A percentile compares a stretch with the other conserved stretches of the same genome.
Conservation (phyloP, 225 moss, liverwort and hornwort species). For the Neckera pumila region DNA sequence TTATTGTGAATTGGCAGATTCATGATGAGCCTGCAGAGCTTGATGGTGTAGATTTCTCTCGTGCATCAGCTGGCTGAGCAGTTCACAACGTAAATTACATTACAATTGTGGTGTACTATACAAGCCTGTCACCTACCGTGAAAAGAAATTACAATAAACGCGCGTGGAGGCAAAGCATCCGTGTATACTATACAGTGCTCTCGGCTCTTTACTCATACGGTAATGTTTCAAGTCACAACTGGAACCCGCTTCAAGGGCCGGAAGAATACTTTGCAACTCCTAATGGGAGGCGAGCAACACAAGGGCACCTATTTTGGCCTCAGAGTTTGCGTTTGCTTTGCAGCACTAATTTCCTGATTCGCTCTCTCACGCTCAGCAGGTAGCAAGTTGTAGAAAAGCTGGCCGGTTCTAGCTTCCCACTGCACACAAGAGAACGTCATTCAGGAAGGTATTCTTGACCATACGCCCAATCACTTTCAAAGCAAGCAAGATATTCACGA, state of each 20-base stretch:
- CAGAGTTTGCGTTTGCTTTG: constrained; percentile 21
- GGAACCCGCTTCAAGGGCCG: background rate
- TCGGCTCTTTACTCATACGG: background rate
- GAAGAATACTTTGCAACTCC: background rate
- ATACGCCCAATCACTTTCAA: background rate
- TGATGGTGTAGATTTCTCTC: background rate
- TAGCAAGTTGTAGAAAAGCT: constrained; percentile 63
- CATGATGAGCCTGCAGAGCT: background rate
- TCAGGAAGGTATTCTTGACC: background rate
- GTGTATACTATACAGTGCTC: constrained; percentile 4
- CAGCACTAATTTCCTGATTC: constrained; percentile 70
- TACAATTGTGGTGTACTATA: background rate
- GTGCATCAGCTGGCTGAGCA: background rate
- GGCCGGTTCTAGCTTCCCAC: constrained; percentile 84
- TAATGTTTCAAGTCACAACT: background rate
- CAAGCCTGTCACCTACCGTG: background rate
- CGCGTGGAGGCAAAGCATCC: background rate
- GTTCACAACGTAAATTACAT: background rate
- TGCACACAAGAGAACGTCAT: constrained; percentile 5
- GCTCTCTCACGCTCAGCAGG: constrained; percentile 67
- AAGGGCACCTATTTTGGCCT: constrained; percentile 11
- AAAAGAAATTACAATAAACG: background rate
- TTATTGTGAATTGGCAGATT: background rate
- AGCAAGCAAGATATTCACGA: background rate
- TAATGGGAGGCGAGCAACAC: background rate